Percentiles rank a stretch among this genome's conserved stretches.
Evolutionary conservation across 2,329 filamentous ascomycete species (phyloP).

Genomic region (Ceratocystis harringtonii): DNA sequence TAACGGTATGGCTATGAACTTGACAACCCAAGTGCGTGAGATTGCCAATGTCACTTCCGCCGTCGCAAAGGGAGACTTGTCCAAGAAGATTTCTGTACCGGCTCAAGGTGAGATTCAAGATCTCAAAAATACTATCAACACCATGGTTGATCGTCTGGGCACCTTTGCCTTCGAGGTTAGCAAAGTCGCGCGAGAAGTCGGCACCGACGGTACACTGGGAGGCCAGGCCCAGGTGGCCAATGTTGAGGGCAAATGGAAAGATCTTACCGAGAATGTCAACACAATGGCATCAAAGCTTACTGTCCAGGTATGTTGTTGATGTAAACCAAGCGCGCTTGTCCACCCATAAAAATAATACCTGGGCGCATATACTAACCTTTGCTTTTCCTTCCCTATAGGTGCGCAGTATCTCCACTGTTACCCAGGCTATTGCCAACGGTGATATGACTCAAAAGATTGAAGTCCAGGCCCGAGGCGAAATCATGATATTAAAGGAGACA

Average conservation of each 20-base stretch:
- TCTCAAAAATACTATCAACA: slow-evolving; percentile 95
- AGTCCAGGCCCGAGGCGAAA: slow-evolving; percentile 88
- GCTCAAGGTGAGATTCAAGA: slow-evolving; percentile 89
- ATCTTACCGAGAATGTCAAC: slow-evolving; percentile 82
- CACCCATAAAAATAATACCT: neutral
- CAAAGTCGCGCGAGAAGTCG: slow-evolving; percentile 87
- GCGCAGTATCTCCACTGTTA: slow-evolving; percentile 83
- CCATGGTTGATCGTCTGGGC: slow-evolving; percentile 93
- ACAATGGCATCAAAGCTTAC: slow-evolving; percentile 57
- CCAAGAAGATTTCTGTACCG: slow-evolving; percentile 88
- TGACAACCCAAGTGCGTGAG: slow-evolving; percentile 93
- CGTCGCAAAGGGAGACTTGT: slow-evolving; percentile 84
- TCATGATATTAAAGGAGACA: slow-evolving; percentile 82
- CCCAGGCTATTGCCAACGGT: slow-evolving; percentile 85
- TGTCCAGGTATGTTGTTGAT: slow-evolving; percentile 36
- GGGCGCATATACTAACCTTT: neutral
- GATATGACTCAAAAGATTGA: slow-evolving; percentile 95
- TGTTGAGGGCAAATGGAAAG: slow-evolving; percentile 96
- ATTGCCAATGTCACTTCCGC: slow-evolving; percentile 95
- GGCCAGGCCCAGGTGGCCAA: slow-evolving; percentile 89
- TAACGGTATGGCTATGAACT: slow-evolving; percentile 96
- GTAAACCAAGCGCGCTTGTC: neutral
- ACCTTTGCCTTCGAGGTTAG: slow-evolving; percentile 96
- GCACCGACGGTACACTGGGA: slow-evolving; percentile 85
- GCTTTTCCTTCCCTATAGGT: slow-evolving; percentile 37